Percentiles rank a stretch among this genome's conserved stretches.
Evolutionary conservation across 257 asterid species (phyloP).

Genomic region (Scutellaria galericulata): DNA sequence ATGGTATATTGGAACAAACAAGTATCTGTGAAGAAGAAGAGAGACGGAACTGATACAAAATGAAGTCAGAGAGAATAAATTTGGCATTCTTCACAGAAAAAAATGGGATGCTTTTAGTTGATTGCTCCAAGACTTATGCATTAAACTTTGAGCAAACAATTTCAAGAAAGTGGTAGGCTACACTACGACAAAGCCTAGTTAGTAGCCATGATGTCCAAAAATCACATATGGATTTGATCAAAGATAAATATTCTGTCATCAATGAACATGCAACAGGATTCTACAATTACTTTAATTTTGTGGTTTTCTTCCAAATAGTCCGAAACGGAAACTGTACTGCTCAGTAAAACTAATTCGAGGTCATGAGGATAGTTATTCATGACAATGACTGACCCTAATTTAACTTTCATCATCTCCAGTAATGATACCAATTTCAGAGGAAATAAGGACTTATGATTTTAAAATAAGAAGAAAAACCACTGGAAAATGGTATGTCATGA

Average conservation of each 20-base stretch:
- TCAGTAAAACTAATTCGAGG: conserved; percentile 3
- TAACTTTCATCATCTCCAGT: conserved; percentile 14
- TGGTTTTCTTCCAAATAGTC: not conserved
- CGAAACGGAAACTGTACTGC: conserved; percentile 3
- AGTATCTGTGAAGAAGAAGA: not conserved
- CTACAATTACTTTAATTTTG: not conserved
- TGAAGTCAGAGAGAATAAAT: conserved; percentile 10
- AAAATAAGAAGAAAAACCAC: not conserved
- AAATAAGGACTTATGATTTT: not conserved
- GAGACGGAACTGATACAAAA: no score
- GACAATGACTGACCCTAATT: not conserved
- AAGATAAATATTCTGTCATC: not conserved
- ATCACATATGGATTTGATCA: not conserved
- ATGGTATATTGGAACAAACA: not conserved
- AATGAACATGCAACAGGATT: conserved; percentile 16
- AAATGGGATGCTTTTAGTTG: conserved; percentile 14
- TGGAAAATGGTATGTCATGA: conserved; percentile 10
- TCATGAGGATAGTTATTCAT: not conserved
- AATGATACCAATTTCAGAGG: conserved; percentile 8
- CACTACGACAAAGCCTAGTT: not conserved
- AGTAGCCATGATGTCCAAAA: not conserved
- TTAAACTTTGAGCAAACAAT: not conserved
- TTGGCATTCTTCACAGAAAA: not conserved
- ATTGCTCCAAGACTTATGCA: not conserved
- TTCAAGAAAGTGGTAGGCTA: conserved; percentile 19